Base-by-base conservation (phyloP, 768 basidiomycete genomes). In the Asterophora parasitica region DNA sequence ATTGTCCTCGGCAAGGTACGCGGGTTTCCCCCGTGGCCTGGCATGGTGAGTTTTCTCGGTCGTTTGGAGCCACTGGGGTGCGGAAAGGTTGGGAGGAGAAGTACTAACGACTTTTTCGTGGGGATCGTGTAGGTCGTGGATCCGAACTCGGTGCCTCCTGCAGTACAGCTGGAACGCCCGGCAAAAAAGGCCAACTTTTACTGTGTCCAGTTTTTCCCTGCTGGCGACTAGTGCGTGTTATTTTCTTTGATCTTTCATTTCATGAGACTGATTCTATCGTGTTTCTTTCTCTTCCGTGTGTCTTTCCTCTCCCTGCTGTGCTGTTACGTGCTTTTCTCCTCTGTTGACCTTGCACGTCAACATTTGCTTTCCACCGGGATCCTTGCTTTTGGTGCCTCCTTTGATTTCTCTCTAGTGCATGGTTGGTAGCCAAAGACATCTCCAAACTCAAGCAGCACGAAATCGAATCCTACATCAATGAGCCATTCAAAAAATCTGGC, bases 11-110 rank as follows among this genome's bases (percentile, higher is more conserved):
- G 81, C 19, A 94, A 95, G 74, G 71, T 99, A 63, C 90, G 89
- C 71, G 96, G 95, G 8, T 97, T 75, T 71, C 92, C 96, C 1
- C 77, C 88, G 4, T 99, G 96, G 96, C 96, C 93, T 46, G 91
- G 83, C 64, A 87, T 89, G 73, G 95, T 95, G 63, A 69, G 89
- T 79, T 49, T 53, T 60, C 49, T 43, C 39, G 23, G 23, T 23
- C 23, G 3, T 23, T 6, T 23, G 6, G 3, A 23, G 23, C 23
- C 23, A 23, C 23, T 23, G 23, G n/a, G 23, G 23, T 23, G 23
- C 3, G 23, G 23, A 23, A 6, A 3, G 23, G 23, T 23, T 6
- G 23, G 23, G 23, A 23, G 6, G 3, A 23, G 23, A 23, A 23
- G 6, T 23, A 23, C 31, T 27, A 11, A 39, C n/a, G 10, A 9